phyloP scores from a whole-genome alignment of 768 basidiomycete species.

The Kwoniella heveanensis region DNA sequence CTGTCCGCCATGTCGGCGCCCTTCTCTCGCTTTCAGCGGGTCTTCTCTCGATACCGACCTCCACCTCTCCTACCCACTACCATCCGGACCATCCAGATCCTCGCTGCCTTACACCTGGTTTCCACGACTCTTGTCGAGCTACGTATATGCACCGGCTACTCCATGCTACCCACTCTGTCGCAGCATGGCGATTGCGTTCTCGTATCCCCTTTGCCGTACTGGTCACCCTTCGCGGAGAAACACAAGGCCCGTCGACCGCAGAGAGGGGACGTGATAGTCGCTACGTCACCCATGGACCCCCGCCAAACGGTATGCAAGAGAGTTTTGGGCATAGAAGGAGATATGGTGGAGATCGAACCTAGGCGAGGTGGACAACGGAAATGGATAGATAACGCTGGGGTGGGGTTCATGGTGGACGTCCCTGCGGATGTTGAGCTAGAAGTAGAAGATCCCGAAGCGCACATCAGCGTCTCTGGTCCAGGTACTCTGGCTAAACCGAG shows the following conservation, averaged over 20 bases:
- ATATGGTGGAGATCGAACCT: conserved; percentile 85
- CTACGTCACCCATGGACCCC: conserved; percentile 71
- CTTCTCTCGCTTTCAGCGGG: conserved; percentile 11
- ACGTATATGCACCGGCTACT: conserved; percentile 52
- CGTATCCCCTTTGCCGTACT: conserved; percentile 52
- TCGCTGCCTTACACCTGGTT: conserved; percentile 45
- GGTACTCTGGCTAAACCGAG: conserved; percentile 8
- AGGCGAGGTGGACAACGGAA: conserved; percentile 35
- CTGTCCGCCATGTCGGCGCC: conserved; percentile 9
- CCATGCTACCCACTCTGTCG: conserved; percentile 57
- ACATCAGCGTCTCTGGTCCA: background rate
- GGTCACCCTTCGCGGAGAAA: conserved; percentile 25
- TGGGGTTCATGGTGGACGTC: conserved; percentile 24
- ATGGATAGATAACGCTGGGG: conserved; percentile 22
- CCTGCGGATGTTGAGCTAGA: conserved; percentile 17
- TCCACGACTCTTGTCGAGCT: conserved; percentile 47
- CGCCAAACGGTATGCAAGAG: conserved; percentile 78
- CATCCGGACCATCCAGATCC: conserved; percentile 35
- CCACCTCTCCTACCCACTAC: conserved; percentile 32
- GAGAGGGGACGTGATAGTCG: conserved; percentile 76
- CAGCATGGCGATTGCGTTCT: conserved; percentile 52
- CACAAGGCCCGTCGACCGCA: conserved; percentile 31
- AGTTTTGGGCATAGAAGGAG: conserved; percentile 84
- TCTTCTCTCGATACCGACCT: conserved; percentile 21
- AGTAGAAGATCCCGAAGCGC: conserved; percentile 7